Base-by-base conservation (phyloP, 2,329 filamentous ascomycete species). In the Colletotrichum chlorophyti region DNA sequence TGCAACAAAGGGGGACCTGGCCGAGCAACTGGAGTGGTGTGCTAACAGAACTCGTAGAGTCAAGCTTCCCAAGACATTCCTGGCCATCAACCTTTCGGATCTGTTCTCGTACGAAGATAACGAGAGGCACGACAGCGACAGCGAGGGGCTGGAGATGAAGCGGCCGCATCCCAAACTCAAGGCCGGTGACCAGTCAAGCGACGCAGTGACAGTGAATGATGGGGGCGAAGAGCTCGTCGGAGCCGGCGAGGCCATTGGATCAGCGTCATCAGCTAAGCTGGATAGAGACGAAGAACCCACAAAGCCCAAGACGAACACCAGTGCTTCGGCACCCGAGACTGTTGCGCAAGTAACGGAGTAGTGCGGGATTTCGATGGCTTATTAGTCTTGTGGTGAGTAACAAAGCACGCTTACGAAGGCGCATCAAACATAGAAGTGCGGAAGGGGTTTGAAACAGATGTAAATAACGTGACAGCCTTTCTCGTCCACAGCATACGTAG, bases 61-160 rank as follows among this genome's bases (percentile, higher is more conserved):
- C 64, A 88, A 88, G 75, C 69, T 88, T 11, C 85, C 85, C 49
- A 88, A 88, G 73, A 86, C 83, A 1, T 88, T 88, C 69, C 73
- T 87, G 41, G 85, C 85, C 3, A 83, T 88, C 61, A 88, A 88
- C 65, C 71, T 88, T 9, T 87, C 84, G 7, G 84, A 87, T 57
- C 83, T 84, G 4, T 87, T 87, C 63, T 81, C 79, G 0, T 85
- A 86, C 63, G 83, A 86, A 62, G 79, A 83, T 57, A 76, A 78
- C 45, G 83, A 86, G 64, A 79, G 79, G 46, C 76, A 80, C 54
- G 76, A 76, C 11, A 75, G 75, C 50, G 81, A 84, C 54, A 69
- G 64, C 26, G 80, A 81, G 38, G 69, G 70, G 27, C 68, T 81
- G n/a, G 79, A 84, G 63, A 81, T 79, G 76, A 81, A 79, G 67